phyloP scores from a whole-genome alignment of 148 eudicot species.

The Chenopodium album region DNA sequence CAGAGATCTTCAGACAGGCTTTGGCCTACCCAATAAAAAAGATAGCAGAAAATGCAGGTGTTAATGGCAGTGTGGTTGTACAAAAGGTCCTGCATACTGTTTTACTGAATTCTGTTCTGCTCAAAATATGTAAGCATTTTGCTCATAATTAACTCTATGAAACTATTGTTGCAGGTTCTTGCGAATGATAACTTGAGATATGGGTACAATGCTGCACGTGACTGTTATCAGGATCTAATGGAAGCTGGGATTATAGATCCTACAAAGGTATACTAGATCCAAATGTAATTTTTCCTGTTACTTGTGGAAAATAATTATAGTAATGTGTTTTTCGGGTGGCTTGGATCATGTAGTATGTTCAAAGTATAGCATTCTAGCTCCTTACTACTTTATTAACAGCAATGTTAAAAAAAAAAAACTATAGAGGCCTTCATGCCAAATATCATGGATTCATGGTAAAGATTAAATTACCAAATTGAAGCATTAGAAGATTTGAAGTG shows the following conservation, averaged over 20 bases:
- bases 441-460: too few relatives aligned
- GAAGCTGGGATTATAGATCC: slow-evolving; percentile 87
- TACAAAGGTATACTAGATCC: slow-evolving; percentile 55
- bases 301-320: too few relatives aligned
- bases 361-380: not conserved
- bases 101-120: not conserved
- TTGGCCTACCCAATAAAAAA: slow-evolving; percentile 72
- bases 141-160: not conserved
- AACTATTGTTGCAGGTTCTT: slow-evolving; percentile 51
- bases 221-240: slow-evolving; percentile 71
- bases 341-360: not conserved
- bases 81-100: slow-evolving; percentile 59
- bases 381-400: not conserved
- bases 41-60: slow-evolving; percentile 88
- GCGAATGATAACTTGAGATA: slow-evolving; percentile 40
- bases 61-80: slow-evolving; percentile 65
- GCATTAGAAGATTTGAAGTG: not conserved
- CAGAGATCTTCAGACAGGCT: slow-evolving; percentile 83
- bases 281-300: not conserved
- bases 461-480: not conserved
- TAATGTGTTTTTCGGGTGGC: not conserved
- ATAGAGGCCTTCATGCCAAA: too few relatives aligned
- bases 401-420: too few relatives aligned
- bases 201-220: slow-evolving; percentile 87
- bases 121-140: not conserved